Conservation (phyloP, 768 basidiomycete genomes). For the Mycena polygramma region DNA sequence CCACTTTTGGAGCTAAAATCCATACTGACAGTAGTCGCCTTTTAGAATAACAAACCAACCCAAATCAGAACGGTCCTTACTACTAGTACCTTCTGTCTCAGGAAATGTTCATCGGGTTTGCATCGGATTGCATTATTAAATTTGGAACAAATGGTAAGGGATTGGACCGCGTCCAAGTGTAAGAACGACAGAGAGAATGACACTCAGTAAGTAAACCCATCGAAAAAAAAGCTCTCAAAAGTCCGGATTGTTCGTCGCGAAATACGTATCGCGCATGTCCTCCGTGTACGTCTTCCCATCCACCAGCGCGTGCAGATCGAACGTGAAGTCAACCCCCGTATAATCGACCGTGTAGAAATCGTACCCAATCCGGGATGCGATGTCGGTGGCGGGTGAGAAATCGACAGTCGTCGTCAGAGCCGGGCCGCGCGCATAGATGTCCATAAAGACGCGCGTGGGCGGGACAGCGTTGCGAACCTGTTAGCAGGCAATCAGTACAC, state of each 20-base stretch:
- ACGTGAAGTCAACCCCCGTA: constrained; percentile 46
- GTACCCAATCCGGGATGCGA: constrained; percentile 46
- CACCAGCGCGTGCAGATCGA: constrained; percentile 45
- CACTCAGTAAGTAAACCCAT: too few relatives aligned
- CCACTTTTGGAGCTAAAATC: too few relatives aligned
- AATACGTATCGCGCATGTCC: constrained; percentile 46
- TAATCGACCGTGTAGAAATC: constrained; percentile 47
- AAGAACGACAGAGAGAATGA: too few relatives aligned
- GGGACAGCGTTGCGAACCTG: constrained; percentile 46
- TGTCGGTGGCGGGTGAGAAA: constrained; percentile 41
- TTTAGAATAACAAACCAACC: too few relatives aligned
- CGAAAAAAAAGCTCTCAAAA: constrained; percentile 5
- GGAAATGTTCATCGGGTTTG: too few relatives aligned
- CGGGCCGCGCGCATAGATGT: constrained; percentile 41
- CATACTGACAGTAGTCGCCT: too few relatives aligned
- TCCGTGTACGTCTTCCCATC: constrained; percentile 47
- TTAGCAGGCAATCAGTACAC: not conserved
- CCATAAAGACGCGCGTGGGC: constrained; percentile 46
- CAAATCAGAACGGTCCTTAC: too few relatives aligned
- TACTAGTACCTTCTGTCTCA: too few relatives aligned
- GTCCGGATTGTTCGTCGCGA: constrained; percentile 42
- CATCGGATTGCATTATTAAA: too few relatives aligned
- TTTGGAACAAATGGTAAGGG: too few relatives aligned
- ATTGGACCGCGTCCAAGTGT: too few relatives aligned
- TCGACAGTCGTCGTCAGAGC: constrained; percentile 46